A percentile compares a stretch with the other conserved stretches of the same genome.
phyloP scores from a whole-genome alignment of 306 rosid species.

The Cicer bijugum region DNA sequence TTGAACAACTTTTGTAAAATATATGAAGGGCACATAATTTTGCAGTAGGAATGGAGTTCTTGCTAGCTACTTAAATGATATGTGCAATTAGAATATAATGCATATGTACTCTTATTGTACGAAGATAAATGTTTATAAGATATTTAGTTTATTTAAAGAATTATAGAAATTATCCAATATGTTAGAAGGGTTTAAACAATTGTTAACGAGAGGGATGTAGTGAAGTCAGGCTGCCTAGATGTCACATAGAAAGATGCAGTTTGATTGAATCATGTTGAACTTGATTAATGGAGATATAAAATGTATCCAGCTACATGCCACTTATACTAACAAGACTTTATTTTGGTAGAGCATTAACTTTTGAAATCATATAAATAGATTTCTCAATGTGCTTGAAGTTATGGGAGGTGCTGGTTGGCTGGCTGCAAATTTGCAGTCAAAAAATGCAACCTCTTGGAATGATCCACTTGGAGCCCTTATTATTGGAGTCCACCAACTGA shows the following conservation, averaged over 20 bases:
- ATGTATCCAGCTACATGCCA: slow-evolving; percentile 25
- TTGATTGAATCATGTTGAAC: slow-evolving; percentile 24
- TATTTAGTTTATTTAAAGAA: slow-evolving; percentile 32
- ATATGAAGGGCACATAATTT: slow-evolving; percentile 26
- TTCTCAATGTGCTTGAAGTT: slow-evolving; percentile 76
- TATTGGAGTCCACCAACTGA: slow-evolving; percentile 79
- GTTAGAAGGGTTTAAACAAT: slow-evolving; percentile 26
- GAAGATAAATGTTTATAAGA: slow-evolving; percentile 31
- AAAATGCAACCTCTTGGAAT: slow-evolving; percentile 75
- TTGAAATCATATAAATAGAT: slow-evolving; percentile 58
- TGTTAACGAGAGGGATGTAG: slow-evolving; percentile 8
- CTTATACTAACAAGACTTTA: slow-evolving; percentile 24
- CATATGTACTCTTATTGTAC: slow-evolving; percentile 29
- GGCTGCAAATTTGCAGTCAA: slow-evolving; percentile 68
- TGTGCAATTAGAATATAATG: slow-evolving; percentile 19
- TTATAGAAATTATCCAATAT: slow-evolving; percentile 27
- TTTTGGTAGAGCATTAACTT: slow-evolving; percentile 35
- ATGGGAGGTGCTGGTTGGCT: slow-evolving; percentile 79
- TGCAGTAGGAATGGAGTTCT: slow-evolving; percentile 36
- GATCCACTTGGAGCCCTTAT: slow-evolving; percentile 80
- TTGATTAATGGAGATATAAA: slow-evolving; percentile 35
- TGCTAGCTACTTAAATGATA: slow-evolving; percentile 30
- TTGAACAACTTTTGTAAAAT: slow-evolving; percentile 24
- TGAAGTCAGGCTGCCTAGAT: slow-evolving; percentile 27
- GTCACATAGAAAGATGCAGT: slow-evolving; percentile 29